Evolutionary conservation across 371 early-diverging fungal genomes (phyloP).

Genomic region (Nematocida ausubeli): DNA sequence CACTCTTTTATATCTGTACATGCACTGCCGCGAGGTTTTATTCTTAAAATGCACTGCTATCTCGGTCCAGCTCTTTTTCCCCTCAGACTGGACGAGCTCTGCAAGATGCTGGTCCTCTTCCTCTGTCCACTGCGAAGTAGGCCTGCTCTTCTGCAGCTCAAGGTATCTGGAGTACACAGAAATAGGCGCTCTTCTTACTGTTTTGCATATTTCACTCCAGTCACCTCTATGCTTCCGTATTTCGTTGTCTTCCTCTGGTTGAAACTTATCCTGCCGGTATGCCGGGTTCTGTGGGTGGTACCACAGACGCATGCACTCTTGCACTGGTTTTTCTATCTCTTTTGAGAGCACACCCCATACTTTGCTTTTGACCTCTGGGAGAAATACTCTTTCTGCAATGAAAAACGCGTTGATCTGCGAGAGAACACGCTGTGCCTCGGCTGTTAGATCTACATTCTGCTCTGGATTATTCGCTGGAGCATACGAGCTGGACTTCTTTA

Average conservation of each 20-base stretch:
- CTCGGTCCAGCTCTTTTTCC: conserved; percentile 63
- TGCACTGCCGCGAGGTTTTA: conserved; percentile 71
- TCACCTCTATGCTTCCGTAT: conserved; percentile 29
- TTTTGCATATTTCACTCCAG: conserved; percentile 34
- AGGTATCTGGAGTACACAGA: conserved; percentile 35
- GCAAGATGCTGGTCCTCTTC: conserved; percentile 73
- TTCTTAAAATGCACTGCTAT: conserved; percentile 38
- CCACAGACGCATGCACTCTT: conserved; percentile 36
- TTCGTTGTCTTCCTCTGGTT: conserved; percentile 20
- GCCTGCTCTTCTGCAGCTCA: conserved; percentile 12
- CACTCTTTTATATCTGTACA: conserved; percentile 73
- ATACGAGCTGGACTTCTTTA: not conserved
- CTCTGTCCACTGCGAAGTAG: conserved; percentile 75
- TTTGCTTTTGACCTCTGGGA: not conserved
- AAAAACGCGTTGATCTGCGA: conserved; percentile 16
- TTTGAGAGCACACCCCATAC: not conserved
- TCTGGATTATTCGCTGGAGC: not conserved
- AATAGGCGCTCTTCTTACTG: conserved; percentile 41
- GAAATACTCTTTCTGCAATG: not conserved
- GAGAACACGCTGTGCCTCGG: conserved; percentile 1
- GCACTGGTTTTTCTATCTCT: not conserved
- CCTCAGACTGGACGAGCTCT: conserved; percentile 76
- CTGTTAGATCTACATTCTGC: not conserved
- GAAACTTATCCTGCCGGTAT: conserved; percentile 3
- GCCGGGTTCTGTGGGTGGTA: conserved; percentile 32